Base-by-base conservation (phyloP, 1,284 basidiomycete genomes). In the Microbotryum violaceum region DNA sequence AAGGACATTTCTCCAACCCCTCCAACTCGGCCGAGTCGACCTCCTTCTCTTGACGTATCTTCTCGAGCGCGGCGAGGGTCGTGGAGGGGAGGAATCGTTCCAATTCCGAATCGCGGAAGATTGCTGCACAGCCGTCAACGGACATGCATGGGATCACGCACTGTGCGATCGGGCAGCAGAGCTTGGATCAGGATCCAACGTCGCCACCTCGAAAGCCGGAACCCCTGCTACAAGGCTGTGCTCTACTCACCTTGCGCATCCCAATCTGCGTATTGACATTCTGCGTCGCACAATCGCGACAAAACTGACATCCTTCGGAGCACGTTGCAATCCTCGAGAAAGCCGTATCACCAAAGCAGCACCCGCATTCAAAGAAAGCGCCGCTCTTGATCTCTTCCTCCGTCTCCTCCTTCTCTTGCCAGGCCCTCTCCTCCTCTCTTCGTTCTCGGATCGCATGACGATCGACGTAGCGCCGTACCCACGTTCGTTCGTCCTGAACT, bases 321-420 rank as follows among this genome's bases (percentile, higher is more conserved):
- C 72, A 73, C 63, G 51, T 42, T 62, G 62, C 48, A 37, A 65
- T 52, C 33, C 57, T 61, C 2, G 54, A 57, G 20, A 68, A 54
- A 3, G 55, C 64, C 1, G 23, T 49, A 10, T 72, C 70, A 49
- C 58, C 52, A 49, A 68, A 74, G 61, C 72, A 73, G 56, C 72
- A 72, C 0, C 70, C 70, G 55, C 72, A 74, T 25, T 73, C 72
- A 60, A 71, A 66, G 50, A 65, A 63, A 5, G 62, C 64, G 10
- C 63, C 66, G 1, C 57, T 52, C 8, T 58, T 62, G 50, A 69
- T 64, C 49, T 65, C 62, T 4, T 60, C 59, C 49, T 66, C 63
- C 9, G 56, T 50, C 49, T 65, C 60, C 6, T 61, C 59, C 51
- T 66, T 62, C 12, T 55, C 50, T 23, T 46, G 31, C 29, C 56